A percentile compares a stretch with the other conserved stretches of the same genome.
Conservation (phyloP, 352 stramenopile species). For the Phytophthora pini region DNA sequence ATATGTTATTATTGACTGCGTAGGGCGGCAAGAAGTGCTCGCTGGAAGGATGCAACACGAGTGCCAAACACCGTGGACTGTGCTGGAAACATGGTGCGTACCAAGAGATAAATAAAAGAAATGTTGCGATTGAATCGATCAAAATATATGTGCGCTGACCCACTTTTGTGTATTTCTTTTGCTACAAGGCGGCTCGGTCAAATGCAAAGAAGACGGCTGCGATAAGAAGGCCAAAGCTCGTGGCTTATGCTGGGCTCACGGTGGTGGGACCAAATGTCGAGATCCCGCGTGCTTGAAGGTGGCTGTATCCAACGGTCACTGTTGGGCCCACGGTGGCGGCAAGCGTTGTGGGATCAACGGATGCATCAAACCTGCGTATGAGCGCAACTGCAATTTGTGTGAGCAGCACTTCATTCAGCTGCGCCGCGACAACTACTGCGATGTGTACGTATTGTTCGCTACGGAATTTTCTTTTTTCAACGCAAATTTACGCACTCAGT, state of each 20-base stretch:
- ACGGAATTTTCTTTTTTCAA: too few species aligned
- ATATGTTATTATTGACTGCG: too few species aligned
- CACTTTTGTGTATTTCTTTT: too few species aligned
- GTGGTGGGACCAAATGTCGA: too few species aligned
- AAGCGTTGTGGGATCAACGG: conserved; percentile 35
- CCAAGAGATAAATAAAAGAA: not conserved
- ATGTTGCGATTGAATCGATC: too few species aligned
- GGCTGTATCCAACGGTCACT: conserved; percentile 42
- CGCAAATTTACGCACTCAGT: too few species aligned
- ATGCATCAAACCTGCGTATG: conserved; percentile 49
- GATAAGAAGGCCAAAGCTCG: too few species aligned
- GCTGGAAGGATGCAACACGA: conserved; percentile 43
- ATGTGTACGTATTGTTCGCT: not conserved
- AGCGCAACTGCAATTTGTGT: conserved; percentile 45
- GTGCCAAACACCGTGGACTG: conserved; percentile 58
- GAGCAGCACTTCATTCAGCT: conserved; percentile 10
- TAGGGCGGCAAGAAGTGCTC: conserved; percentile 62
- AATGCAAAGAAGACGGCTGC: too few species aligned
- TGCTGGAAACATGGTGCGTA: conserved; percentile 44
- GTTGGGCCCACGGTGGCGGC: conserved; percentile 52
- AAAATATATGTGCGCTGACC: too few species aligned
- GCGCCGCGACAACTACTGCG: not conserved
- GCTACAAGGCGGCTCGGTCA: too few species aligned
- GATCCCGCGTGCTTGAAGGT: conserved; percentile 27
- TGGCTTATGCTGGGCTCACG: too few species aligned